Conservation (phyloP, 768 basidiomycete genomes). For the Guyanaporus albipodus region DNA sequence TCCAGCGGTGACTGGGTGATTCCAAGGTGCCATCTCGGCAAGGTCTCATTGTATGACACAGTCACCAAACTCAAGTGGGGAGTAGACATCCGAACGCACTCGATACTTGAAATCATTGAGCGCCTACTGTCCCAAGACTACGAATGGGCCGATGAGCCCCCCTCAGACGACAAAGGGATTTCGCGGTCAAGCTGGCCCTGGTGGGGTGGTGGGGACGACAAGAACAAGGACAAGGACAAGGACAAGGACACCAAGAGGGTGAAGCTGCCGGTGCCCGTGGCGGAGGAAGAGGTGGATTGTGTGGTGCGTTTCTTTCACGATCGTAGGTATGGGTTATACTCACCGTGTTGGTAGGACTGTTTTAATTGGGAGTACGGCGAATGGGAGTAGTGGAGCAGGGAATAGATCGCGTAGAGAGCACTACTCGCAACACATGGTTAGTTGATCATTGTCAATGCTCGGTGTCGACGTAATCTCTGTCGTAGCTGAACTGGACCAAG, state of each 20-base stretch:
- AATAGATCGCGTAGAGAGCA: not conserved
- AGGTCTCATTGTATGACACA: constrained; percentile 80
- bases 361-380: constrained; percentile 67
- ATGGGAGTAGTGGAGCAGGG: constrained; percentile 19
- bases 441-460: too few relatives aligned
- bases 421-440: not conserved
- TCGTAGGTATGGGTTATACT: too few relatives aligned
- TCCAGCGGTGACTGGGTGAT: constrained; percentile 1
- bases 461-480: too few relatives aligned
- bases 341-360: constrained; percentile 51
- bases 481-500: too few relatives aligned
- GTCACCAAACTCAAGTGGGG: constrained; percentile 77
- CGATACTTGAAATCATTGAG: constrained; percentile 68
- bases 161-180: constrained; percentile 2
- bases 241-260: constrained; percentile 14
- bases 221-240: constrained; percentile 27
- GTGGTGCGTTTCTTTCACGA: constrained; percentile 46
- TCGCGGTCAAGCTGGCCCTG: constrained; percentile 20
- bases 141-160: constrained; percentile 43
- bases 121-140: constrained; percentile 51
- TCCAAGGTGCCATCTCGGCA: constrained; percentile 81
- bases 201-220: constrained; percentile 30
- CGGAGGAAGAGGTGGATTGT: constrained; percentile 58
- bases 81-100: constrained; percentile 69
- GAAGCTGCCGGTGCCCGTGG: constrained; percentile 41